phyloP scores from a whole-genome alignment of 805 yeast genomes.

The Cyberlindnera maclurae region DNA sequence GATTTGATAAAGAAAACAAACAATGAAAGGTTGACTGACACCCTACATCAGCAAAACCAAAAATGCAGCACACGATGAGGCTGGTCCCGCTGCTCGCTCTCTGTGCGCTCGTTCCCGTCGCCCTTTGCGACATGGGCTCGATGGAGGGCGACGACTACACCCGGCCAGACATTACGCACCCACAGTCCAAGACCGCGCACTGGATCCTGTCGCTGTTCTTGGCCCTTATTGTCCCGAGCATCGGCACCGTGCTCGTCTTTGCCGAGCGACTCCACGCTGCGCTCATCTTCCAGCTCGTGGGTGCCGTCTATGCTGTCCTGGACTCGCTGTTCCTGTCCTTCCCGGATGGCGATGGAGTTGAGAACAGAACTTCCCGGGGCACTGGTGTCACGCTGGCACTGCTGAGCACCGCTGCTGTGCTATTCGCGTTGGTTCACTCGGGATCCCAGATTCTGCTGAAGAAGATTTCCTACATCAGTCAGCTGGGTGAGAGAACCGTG shows the following conservation, averaged over 20 bases:
- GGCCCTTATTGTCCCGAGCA: slow-evolving; percentile 48
- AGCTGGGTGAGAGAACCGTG: slow-evolving; percentile 32
- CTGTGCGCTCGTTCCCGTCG: no score
- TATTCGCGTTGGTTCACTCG: slow-evolving; percentile 47
- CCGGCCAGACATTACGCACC: slow-evolving; percentile 34
- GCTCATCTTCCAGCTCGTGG: slow-evolving; percentile 37
- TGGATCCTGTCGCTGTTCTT: slow-evolving; percentile 49
- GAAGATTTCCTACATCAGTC: slow-evolving; percentile 28
- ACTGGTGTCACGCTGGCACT: slow-evolving; percentile 57
- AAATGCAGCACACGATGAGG: background rate
- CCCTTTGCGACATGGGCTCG: slow-evolving; percentile 21
- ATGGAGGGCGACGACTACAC: slow-evolving; percentile 28
- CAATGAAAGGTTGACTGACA: no score
- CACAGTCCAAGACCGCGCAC: slow-evolving; percentile 52
- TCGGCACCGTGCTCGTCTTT: slow-evolving; percentile 46
- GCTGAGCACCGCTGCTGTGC: slow-evolving; percentile 39
- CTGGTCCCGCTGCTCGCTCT: no score
- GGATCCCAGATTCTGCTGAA: slow-evolving; percentile 38
- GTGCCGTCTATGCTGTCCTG: slow-evolving; percentile 43
- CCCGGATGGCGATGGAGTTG: slow-evolving; percentile 60
- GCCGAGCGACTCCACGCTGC: slow-evolving; percentile 44
- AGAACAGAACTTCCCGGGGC: slow-evolving; percentile 60
- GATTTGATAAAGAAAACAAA: no score
- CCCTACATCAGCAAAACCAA: no score
- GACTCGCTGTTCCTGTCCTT: slow-evolving; percentile 55